Conservation (phyloP, 1,139 yeast genomes). For the Pichia sorboxylosa region DNA sequence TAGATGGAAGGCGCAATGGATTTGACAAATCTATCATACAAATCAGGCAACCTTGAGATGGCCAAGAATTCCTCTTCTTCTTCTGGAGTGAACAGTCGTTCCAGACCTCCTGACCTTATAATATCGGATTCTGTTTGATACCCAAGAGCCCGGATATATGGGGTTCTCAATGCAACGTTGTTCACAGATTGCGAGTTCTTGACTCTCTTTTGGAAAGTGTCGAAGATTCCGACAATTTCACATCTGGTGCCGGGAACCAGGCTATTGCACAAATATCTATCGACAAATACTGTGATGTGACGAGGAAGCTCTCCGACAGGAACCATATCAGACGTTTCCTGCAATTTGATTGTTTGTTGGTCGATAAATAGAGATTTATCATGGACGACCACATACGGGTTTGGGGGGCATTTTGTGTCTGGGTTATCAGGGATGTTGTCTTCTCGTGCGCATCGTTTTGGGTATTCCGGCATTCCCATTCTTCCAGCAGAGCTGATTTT, state of each 20-base stretch:
- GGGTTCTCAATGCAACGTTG: constrained; percentile 82
- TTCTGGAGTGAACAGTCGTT: constrained; percentile 61
- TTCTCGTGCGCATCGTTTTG: constrained; percentile 55
- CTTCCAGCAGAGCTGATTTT: constrained; percentile 57
- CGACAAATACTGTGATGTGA: constrained; percentile 78
- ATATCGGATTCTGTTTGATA: constrained; percentile 52
- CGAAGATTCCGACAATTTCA: constrained; percentile 82
- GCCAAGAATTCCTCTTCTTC: constrained; percentile 87
- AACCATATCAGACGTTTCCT: constrained; percentile 94
- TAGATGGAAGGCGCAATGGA: constrained; percentile 95
- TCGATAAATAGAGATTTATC: constrained; percentile 88
- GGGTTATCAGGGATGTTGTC: constrained; percentile 44
- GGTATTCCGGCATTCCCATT: constrained; percentile 69
- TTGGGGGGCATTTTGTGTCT: constrained; percentile 68
- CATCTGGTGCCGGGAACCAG: constrained; percentile 95
- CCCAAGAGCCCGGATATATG: constrained; percentile 81
- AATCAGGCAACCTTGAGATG: constrained; percentile 69
- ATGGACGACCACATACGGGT: constrained; percentile 88
- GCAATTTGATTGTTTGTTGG: constrained; percentile 87
- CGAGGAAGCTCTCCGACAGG: constrained; percentile 99
- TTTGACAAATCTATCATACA: constrained; percentile 73
- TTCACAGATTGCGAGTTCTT: constrained; percentile 30
- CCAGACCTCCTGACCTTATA: constrained; percentile 43
- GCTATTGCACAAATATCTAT: constrained; percentile 77
- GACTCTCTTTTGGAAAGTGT: constrained; percentile 70